These are phyloP conservation scores for Sicyos edulis DNA, from an alignment of 306 rosid species.

Conservation along the genomic window DNA sequence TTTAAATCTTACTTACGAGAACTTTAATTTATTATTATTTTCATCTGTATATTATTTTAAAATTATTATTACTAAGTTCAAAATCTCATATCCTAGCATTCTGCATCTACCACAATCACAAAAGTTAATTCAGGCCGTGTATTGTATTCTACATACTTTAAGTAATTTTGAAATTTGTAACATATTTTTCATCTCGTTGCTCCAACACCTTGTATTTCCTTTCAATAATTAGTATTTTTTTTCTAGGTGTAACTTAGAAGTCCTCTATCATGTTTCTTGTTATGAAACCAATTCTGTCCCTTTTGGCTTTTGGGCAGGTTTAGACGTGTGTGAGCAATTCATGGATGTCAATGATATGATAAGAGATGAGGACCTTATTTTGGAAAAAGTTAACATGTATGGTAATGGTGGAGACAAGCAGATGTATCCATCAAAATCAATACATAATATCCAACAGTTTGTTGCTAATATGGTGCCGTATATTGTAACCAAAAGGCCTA, in stretches of 20 bases:
- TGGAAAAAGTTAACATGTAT: conserved; percentile 47
- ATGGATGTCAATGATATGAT: conserved; percentile 97
- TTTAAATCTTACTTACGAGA: background rate
- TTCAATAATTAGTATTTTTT: background rate
- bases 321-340: conserved; percentile 89
- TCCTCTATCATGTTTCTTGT: conserved; percentile 19
- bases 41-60: background rate
- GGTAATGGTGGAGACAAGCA: conserved; percentile 59
- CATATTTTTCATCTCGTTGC: background rate
- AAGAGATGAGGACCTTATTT: conserved; percentile 88
- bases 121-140: background rate
- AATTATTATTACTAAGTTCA: background rate
- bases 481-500: conserved; percentile 80
- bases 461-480: conserved; percentile 90
- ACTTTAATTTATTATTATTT: background rate
- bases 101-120: background rate
- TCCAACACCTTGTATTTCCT: conserved; percentile 1
- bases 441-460: conserved; percentile 71
- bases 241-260: background rate
- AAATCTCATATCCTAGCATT: background rate
- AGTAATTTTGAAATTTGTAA: background rate
- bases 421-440: conserved; percentile 56
- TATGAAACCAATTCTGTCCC: background rate
- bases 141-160: background rate
- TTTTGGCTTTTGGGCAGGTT: conserved; percentile 42